Conservation (phyloP, 2,329 filamentous ascomycete species). For the Sarocladiaceae sp. region DNA sequence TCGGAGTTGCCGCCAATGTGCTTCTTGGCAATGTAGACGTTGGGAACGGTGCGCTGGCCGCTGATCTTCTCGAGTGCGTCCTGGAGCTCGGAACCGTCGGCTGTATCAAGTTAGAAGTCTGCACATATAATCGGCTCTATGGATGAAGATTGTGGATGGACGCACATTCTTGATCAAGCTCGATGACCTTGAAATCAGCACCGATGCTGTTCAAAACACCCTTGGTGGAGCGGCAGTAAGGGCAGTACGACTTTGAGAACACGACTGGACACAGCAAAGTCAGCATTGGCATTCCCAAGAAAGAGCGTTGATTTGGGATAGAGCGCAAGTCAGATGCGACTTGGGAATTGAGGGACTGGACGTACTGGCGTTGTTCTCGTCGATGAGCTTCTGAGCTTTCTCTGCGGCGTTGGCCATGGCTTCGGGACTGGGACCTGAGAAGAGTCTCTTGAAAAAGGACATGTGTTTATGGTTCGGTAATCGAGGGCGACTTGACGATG, state of each 20-base stretch:
- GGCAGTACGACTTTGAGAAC: conserved; percentile 97
- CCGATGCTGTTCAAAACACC: conserved; percentile 62
- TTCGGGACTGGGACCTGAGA: conserved; percentile 54
- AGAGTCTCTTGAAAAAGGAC: conserved; percentile 41
- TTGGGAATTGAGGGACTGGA: conserved; percentile 13
- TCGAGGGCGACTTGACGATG: background rate
- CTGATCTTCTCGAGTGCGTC: conserved; percentile 75
- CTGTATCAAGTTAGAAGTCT: conserved; percentile 38
- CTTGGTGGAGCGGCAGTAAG: conserved; percentile 84
- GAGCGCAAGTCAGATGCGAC: too few relatives aligned
- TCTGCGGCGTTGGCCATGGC: conserved; percentile 78
- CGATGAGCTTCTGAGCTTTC: conserved; percentile 82
- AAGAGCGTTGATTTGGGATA: background rate
- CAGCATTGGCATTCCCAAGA: background rate
- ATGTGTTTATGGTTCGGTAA: background rate
- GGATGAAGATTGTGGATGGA: background rate
- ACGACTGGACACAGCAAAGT: conserved; percentile 55
- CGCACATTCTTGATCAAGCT: conserved; percentile 82
- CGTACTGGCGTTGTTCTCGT: conserved; percentile 81
- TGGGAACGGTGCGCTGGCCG: conserved; percentile 85
- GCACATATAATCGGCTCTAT: background rate
- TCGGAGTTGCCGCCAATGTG: conserved; percentile 98
- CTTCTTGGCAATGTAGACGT: conserved; percentile 86
- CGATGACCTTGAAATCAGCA: conserved; percentile 70
- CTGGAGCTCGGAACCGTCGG: conserved; percentile 80